Evolutionary conservation across 306 rosid genomes (phyloP).

Genomic region (Mimosa pudica): DNA sequence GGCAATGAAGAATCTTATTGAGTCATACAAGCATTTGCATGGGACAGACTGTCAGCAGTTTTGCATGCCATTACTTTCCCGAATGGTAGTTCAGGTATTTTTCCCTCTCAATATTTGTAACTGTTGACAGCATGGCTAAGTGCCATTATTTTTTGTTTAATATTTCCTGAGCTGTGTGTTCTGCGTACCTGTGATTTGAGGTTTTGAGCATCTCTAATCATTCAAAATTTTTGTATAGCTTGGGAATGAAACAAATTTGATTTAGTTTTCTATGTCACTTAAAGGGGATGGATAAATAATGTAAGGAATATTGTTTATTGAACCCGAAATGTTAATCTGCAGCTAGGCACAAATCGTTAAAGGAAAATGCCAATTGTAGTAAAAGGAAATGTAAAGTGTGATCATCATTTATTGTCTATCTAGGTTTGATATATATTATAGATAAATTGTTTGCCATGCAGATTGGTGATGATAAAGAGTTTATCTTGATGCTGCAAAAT

Average conservation of each 20-base stretch:
- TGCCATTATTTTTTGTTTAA: neutral
- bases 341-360: too few relatives aligned
- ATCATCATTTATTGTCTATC: constrained; percentile 9
- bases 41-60: constrained; percentile 71
- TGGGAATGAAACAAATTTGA: too few relatives aligned
- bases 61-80: constrained; percentile 82
- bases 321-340: too few relatives aligned
- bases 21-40: constrained; percentile 61
- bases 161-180: neutral
- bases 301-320: too few relatives aligned
- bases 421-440: constrained; percentile 17
- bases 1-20: constrained; percentile 74
- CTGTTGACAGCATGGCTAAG: constrained; percentile 11
- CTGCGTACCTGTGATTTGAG: too few relatives aligned
- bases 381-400: too few relatives aligned
- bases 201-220: too few relatives aligned
- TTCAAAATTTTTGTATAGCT: too few relatives aligned
- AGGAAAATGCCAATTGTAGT: too few relatives aligned
- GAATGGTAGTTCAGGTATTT: constrained; percentile 90
- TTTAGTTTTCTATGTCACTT: too few relatives aligned
- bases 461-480: constrained; percentile 69
- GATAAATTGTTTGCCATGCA: constrained; percentile 38
- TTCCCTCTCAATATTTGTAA: neutral
- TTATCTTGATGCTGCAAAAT: constrained; percentile 67
- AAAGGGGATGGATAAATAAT: too few relatives aligned